Conservation (phyloP, 305 asterid genomes). For the Fraxinus greggii region DNA sequence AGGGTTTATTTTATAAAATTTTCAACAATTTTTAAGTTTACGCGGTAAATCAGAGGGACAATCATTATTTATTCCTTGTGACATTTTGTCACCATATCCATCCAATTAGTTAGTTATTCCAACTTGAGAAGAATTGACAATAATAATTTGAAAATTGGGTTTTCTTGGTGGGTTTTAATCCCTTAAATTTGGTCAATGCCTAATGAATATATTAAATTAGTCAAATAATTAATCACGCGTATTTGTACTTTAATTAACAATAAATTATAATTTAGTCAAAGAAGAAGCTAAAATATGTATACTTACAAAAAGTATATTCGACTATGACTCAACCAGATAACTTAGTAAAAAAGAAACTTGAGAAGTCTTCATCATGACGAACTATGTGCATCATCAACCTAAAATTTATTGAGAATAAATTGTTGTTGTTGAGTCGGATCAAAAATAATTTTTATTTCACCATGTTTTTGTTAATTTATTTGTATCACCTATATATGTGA, state of each 20-base stretch:
- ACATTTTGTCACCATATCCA: background rate
- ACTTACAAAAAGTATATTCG: background rate
- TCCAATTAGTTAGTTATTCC: background rate
- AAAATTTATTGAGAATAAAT: no score
- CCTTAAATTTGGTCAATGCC: background rate
- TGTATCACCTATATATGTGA: no score
- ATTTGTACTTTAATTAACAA: background rate
- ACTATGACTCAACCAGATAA: background rate
- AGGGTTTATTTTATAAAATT: background rate
- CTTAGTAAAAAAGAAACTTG: background rate
- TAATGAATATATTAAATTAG: background rate
- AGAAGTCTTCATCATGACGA: background rate
- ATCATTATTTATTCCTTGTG: background rate
- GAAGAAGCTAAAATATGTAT: background rate
- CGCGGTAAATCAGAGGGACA: background rate
- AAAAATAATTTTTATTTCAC: no score
- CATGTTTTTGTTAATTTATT: no score
- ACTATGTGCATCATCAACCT: background rate
- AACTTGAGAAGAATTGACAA: background rate
- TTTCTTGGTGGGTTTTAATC: background rate
- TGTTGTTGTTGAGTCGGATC: no score
- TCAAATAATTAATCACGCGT: background rate
- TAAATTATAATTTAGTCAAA: background rate
- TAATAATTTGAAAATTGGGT: background rate
- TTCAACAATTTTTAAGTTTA: background rate